phyloP scores from a whole-genome alignment of 345 rosid species.

The Hevea brasiliensis region DNA sequence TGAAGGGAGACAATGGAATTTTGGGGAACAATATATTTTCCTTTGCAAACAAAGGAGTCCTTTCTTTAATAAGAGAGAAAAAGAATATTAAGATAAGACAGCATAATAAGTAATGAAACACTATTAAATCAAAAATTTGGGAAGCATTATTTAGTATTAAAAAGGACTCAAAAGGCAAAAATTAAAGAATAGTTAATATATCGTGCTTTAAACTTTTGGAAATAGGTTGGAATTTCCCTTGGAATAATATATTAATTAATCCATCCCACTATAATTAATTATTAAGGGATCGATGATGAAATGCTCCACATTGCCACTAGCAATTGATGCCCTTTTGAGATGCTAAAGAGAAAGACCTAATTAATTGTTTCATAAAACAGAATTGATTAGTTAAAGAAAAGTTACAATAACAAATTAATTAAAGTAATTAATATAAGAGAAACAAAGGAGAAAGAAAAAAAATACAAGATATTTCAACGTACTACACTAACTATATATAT shows the following conservation, averaged over 20 bases:
- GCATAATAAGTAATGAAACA: background rate
- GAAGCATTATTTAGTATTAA: background rate
- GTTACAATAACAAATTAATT: background rate
- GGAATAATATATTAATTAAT: too few relatives aligned
- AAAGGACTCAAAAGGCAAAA: background rate
- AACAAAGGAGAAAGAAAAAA: background rate
- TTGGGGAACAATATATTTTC: conserved; percentile 34
- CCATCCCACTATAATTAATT: too few relatives aligned
- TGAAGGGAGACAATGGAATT: conserved; percentile 38
- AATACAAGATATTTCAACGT: background rate
- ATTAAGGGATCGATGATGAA: background rate
- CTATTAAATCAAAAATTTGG: background rate
- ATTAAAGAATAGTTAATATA: background rate
- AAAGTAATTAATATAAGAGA: background rate
- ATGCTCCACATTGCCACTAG: background rate
- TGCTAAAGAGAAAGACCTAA: conserved; percentile 11
- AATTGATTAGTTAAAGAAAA: background rate
- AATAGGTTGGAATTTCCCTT: background rate
- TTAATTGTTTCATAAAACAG: background rate
- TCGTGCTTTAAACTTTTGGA: conserved; percentile 4
- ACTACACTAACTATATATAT: background rate
- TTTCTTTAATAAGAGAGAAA: background rate
- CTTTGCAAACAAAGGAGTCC: background rate
- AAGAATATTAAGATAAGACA: conserved; percentile 14
- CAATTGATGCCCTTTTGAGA: conserved; percentile 6